Evolutionary conservation across 164 flowering plant genomes (phyloP).

Genomic region (Magnolia officinalis): DNA sequence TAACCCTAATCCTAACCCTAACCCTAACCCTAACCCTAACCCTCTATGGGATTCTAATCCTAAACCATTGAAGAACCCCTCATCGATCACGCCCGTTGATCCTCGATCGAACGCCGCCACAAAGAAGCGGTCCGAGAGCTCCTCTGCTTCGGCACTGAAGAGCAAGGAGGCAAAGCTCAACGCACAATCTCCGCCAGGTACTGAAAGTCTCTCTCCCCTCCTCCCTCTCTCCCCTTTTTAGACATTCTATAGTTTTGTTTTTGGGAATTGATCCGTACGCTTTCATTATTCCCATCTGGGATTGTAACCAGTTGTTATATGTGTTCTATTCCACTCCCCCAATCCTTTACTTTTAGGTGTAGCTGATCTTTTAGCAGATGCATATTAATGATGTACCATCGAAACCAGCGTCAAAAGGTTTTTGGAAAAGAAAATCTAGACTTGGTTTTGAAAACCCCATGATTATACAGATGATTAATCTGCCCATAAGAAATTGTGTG

Average conservation of each 20-base stretch:
- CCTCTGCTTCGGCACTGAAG: constrained; percentile 16
- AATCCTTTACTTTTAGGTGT: too few species aligned
- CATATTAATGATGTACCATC: too few species aligned
- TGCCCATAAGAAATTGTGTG: too few species aligned
- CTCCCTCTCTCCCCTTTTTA: background rate
- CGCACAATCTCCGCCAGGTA: constrained; percentile 18
- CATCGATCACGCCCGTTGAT: background rate
- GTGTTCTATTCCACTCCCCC: too few species aligned
- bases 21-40: background rate
- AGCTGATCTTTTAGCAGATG: too few species aligned
- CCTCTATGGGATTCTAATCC: background rate
- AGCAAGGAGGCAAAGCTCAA: constrained; percentile 17
- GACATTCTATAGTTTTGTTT: background rate
- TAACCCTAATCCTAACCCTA: constrained; percentile 7
- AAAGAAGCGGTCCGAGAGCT: constrained; percentile 17
- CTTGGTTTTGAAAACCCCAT: too few species aligned
- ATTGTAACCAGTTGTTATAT: background rate
- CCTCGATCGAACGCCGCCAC: background rate
- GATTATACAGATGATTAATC: too few species aligned
- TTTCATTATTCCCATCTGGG: background rate
- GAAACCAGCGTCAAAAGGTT: too few species aligned
- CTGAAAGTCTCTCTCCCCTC: background rate
- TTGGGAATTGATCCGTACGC: background rate
- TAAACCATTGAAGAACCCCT: constrained; percentile 1
- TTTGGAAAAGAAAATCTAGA: too few species aligned